Evolutionary conservation across 371 early-diverging fungal species (phyloP), one percentile per base, ranked within the genome.

Genomic region (Mucor velutinosus): DNA sequence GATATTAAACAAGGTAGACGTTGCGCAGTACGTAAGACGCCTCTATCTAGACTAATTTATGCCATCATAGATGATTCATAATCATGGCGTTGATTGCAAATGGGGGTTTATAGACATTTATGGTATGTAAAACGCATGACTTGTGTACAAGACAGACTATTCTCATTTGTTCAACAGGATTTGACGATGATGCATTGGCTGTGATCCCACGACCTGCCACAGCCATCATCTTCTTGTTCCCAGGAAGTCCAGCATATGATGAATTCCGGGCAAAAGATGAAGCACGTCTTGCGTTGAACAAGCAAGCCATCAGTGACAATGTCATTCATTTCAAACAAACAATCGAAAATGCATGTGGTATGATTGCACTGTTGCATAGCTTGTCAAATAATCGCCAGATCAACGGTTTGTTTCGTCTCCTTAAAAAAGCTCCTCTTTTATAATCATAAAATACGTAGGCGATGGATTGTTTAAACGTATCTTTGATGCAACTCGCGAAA

Each of bases 291-390:
- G 69, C 74, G 39, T 67, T 76, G 51, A 64, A 79, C 32, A 89
- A 88, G 32, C 88, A 85, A 58, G 70, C 62, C 17, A 78, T 77
- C 62, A 86, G 84, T 47, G 81, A 83, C 35, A 75, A 91, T 19
- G 69, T 94, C 10, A 86, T 90, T 60, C 96, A 92, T 67, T 88
- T 90, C 66, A 85, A 84, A 23, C 97, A 97, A 76, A 95, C 95
- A 4, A 96, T 97, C 55, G 73, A 82, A 53, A 97, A 97, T 72
- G 97, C 97, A 5, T 98, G 98, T 69, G 94, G 95, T 33, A 92
- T 94, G 47, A 93, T 93, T 79, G 94, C 90, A 0, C 78, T 94
- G 8, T 70, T 94, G 30, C 94, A 93, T 69, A 84, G 92, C 0
- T 66, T 93, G 29, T 86, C 85, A 53, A 93, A 90, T 71, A 89